These are phyloP conservation scores for Nicotiana knightiana DNA, from an alignment of 257 asterid species.

Conservation along the genomic window DNA sequence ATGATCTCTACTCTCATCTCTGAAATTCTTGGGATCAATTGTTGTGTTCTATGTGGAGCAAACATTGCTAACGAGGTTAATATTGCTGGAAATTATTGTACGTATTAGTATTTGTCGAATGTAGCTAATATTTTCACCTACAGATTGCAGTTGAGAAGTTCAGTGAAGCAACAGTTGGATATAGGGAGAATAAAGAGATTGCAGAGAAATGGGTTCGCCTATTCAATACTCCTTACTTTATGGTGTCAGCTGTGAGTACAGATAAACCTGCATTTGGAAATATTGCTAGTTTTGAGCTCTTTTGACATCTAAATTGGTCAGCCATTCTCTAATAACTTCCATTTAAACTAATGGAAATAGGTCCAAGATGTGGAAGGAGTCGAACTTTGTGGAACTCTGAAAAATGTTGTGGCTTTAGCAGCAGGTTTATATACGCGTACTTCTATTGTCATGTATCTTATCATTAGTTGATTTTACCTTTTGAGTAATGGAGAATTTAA, in stretches of 20 bases:
- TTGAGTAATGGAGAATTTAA: neutral
- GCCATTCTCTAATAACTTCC: neutral
- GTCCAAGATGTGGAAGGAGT: slow-evolving; percentile 96
- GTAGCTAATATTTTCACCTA: neutral
- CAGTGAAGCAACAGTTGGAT: slow-evolving; percentile 90
- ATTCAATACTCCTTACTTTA: slow-evolving; percentile 69
- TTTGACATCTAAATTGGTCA: neutral
- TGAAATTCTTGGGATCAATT: slow-evolving; percentile 53
- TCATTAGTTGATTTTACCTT: neutral
- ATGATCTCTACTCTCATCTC: slow-evolving; percentile 83
- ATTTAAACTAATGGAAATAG: slow-evolving; percentile 22
- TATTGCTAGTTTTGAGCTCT: neutral
- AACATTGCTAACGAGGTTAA: slow-evolving; percentile 86
- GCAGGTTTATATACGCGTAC: slow-evolving; percentile 45
- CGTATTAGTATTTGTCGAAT: neutral
- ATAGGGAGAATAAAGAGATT: slow-evolving; percentile 49
- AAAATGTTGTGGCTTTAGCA: slow-evolving; percentile 81
- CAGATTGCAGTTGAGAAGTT: slow-evolving; percentile 89
- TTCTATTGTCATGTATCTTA: slow-evolving; percentile 9
- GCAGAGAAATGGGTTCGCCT: slow-evolving; percentile 85
- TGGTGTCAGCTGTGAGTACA: slow-evolving; percentile 70
- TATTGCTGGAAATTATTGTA: neutral
- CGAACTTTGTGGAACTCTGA: slow-evolving; percentile 86
- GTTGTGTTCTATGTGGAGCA: slow-evolving; percentile 90
- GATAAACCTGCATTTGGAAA: slow-evolving; percentile 2